Conservation (phyloP, 1,139 yeast species). For the Saccharomyces pastorianus region DNA sequence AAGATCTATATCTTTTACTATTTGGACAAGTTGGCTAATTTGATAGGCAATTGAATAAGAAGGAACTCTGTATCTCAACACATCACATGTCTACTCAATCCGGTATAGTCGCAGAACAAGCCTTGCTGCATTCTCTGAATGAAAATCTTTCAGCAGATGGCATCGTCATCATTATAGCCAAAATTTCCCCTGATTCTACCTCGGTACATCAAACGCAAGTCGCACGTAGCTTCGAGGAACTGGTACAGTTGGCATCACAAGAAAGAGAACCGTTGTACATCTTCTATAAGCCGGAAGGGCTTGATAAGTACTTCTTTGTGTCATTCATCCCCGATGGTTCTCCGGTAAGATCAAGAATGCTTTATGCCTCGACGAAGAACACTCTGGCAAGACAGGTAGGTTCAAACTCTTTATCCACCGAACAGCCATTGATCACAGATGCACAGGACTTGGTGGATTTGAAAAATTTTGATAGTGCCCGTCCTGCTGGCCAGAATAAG, state of each 20-base stretch:
- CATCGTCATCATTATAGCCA: conserved; percentile 30
- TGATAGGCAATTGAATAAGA: neutral
- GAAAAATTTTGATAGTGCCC: conserved; percentile 18
- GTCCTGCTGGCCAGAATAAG: conserved; percentile 16
- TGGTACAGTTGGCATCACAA: conserved; percentile 19
- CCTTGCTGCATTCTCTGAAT: conserved; percentile 30
- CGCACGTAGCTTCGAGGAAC: conserved; percentile 32
- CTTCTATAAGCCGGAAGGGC: conserved; percentile 38
- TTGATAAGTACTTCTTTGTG: conserved; percentile 45
- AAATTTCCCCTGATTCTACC: conserved; percentile 37
- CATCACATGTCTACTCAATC: conserved; percentile 58
- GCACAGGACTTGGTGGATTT: conserved; percentile 44
- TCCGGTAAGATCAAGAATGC: conserved; percentile 78
- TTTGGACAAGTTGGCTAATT: neutral
- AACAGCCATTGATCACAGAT: conserved; percentile 50
- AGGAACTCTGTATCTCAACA: neutral
- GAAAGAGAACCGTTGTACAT: conserved; percentile 53
- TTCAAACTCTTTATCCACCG: conserved; percentile 46
- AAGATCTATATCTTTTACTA: too few relatives aligned
- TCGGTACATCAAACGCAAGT: conserved; percentile 35
- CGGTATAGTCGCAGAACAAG: conserved; percentile 50
- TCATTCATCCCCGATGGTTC: conserved; percentile 85
- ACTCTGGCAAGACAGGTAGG: conserved; percentile 69
- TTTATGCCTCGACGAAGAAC: conserved; percentile 84
- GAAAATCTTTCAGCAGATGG: conserved; percentile 25